Base-by-base conservation (phyloP, 176 grass and related monocot genomes). In the Poa annua region DNA sequence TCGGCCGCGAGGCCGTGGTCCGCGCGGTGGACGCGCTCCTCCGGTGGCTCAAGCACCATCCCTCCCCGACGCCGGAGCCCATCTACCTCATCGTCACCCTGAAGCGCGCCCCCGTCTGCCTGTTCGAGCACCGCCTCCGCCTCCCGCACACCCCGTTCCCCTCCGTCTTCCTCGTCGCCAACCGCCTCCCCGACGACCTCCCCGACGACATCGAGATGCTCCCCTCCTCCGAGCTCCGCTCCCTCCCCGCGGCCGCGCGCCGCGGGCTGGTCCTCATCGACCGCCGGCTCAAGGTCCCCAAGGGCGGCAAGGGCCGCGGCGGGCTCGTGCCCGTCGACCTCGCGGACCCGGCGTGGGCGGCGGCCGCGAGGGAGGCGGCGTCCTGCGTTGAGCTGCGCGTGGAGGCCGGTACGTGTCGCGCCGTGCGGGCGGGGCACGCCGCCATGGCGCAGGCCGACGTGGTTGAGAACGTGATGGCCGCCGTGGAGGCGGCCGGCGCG, bases 261-360 rank as follows among this genome's bases (percentile, higher is more conserved):
- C 91, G 83, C 82, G 91, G 85, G 41, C 85, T 93, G 74, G 45
- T 90, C 78, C 88, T 93, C 73, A 73, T 84, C 50, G 88, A 93
- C 78, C 20, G 82, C 78, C 73, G 74, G 22, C 60, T 93, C 88
- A 35, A 42, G 51, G 13, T 85, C 42, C 85, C 77, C 21, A 24
- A 6, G 8, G 20, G 55, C 50, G 77, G 79, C 71, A 91, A 88
- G 71, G 48, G 41, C 45, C 71, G 51, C 50, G 13, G 50, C 64
- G 62, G 26, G 65, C 26, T 84, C 74, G 66, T 90, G 24, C 91
- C 78, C 57, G 82, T 90, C 67, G 82, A 90, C 77, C 74, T 90
- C 20, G 62, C 66, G 20, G 66, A 78, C 65, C 74, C 74, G 11
- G 66, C 74, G 14, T 93, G 91, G 91, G 65, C 66, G 15, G 81